These are phyloP conservation scores for Yarrowia keelungensis DNA, from an alignment of 805 yeast genomes.

Conservation along the genomic window DNA sequence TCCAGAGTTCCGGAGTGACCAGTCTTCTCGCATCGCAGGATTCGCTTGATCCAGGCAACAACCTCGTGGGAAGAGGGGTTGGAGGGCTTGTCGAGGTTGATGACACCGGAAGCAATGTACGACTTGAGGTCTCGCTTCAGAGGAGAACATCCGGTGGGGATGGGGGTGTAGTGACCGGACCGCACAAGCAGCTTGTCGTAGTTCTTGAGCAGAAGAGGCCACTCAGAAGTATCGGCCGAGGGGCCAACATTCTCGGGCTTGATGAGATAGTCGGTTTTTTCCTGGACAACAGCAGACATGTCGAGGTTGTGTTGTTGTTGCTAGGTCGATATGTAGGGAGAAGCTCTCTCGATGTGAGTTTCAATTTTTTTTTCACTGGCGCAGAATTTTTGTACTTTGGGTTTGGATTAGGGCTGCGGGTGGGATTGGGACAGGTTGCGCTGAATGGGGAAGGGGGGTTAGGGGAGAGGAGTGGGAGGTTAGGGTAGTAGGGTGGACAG, in stretches of 20 bases:
- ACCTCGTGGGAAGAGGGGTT: conserved; percentile 99
- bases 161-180: conserved; percentile 97
- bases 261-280: conserved; percentile 67
- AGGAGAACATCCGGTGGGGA: conserved; percentile 94
- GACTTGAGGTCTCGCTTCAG: conserved; percentile 90
- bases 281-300: conserved; percentile 49
- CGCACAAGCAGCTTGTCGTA: conserved; percentile 93
- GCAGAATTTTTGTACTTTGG: conserved; percentile 34
- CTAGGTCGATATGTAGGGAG: conserved; percentile 34
- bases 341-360: conserved; percentile 17
- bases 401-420: conserved; percentile 15
- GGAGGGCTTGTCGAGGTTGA: conserved; percentile 96
- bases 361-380: conserved; percentile 33
- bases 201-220: conserved; percentile 95
- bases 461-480: neutral
- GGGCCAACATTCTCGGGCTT: conserved; percentile 83
- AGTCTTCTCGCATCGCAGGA: conserved; percentile 92
- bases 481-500: neutral
- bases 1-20: conserved; percentile 99
- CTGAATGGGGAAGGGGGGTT: neutral
- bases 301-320: conserved; percentile 47
- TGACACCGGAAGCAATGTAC: conserved; percentile 92
- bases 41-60: conserved; percentile 98
- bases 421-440: too few relatives aligned
- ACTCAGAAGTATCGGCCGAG: conserved; percentile 84